Percentiles rank a stretch among this genome's conserved stretches.
Conservation (phyloP, 1,139 yeast genomes). For the Kluyveromyces sp. region DNA sequence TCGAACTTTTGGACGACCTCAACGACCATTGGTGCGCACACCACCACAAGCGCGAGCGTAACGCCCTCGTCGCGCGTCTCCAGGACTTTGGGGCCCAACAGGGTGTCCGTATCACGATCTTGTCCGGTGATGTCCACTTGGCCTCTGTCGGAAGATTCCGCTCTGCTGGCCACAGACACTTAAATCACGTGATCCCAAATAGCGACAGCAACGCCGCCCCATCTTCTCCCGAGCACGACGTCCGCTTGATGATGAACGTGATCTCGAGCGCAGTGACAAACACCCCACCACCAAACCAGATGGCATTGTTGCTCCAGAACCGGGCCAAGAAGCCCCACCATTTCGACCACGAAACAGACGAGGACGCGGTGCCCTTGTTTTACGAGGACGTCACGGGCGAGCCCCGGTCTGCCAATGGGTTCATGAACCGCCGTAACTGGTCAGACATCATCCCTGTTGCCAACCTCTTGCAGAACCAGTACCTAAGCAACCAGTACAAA, state of each 20-base stretch:
- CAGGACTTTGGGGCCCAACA: conserved; percentile 55
- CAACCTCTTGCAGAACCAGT: conserved; percentile 23
- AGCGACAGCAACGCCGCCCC: conserved; percentile 10
- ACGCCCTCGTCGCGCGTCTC: conserved; percentile 47
- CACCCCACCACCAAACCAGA: conserved; percentile 85
- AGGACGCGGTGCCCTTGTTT: conserved; percentile 74
- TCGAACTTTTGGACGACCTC: conserved; percentile 84
- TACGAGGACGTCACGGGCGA: conserved; percentile 52
- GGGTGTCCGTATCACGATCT: conserved; percentile 69
- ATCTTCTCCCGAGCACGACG: conserved; percentile 57
- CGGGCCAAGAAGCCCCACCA: conserved; percentile 59
- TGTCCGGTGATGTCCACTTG: conserved; percentile 91
- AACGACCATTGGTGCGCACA: conserved; percentile 96
- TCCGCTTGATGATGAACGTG: conserved; percentile 71
- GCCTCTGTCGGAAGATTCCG: conserved; percentile 76
- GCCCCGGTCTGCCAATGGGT: conserved; percentile 46
- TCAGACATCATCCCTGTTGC: conserved; percentile 40
- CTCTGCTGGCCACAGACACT: conserved; percentile 47
- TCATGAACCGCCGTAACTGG: conserved; percentile 80
- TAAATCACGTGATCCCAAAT: conserved; percentile 26
- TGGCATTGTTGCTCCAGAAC: conserved; percentile 62
- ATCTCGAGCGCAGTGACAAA: conserved; percentile 85
- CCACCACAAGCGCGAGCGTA: conserved; percentile 74
- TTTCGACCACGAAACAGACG: conserved; percentile 57
- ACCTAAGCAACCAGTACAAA: conserved; percentile 18